A percentile compares a stretch with the other conserved stretches of the same genome.
These are phyloP conservation scores for Amanita molliuscula DNA, from an alignment of 768 basidiomycete species.

Conservation along the genomic window DNA sequence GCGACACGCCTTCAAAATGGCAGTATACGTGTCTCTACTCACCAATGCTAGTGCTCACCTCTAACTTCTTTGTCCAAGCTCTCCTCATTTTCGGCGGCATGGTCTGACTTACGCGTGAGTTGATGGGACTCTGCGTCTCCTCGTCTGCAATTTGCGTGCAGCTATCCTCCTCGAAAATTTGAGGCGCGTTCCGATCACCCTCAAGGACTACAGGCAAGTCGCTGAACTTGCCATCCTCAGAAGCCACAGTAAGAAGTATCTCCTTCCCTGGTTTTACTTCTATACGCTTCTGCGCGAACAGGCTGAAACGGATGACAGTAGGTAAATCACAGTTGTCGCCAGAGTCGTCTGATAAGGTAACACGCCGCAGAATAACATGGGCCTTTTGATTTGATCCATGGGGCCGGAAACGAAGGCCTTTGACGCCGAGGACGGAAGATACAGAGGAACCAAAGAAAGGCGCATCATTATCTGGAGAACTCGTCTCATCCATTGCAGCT, in stretches of 20 bases:
- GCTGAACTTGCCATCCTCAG: constrained; percentile 40
- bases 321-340: constrained; percentile 28
- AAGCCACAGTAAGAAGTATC: constrained; percentile 49
- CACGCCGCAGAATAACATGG: constrained; percentile 58
- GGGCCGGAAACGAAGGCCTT: constrained; percentile 48
- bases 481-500: constrained; percentile 26
- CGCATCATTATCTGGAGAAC: constrained; percentile 22
- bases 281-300: constrained; percentile 62
- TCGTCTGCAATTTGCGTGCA: constrained; percentile 28
- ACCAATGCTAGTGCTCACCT: constrained; percentile 29
- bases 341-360: constrained; percentile 35
- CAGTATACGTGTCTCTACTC: constrained; percentile 15
- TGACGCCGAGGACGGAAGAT: constrained; percentile 50
- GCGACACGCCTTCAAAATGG: neutral
- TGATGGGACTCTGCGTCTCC: constrained; percentile 23
- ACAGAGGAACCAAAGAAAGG: constrained; percentile 22
- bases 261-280: constrained; percentile 64
- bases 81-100: constrained; percentile 60
- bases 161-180: constrained; percentile 29
- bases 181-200: constrained; percentile 31
- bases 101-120: constrained; percentile 20
- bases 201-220: constrained; percentile 52
- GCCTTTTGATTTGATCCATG: constrained; percentile 61
- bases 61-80: constrained; percentile 41
- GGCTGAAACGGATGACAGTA: constrained; percentile 42